Conservation (phyloP, 768 basidiomycete genomes). For the Rhodotorula sphaerocarpa region DNA sequence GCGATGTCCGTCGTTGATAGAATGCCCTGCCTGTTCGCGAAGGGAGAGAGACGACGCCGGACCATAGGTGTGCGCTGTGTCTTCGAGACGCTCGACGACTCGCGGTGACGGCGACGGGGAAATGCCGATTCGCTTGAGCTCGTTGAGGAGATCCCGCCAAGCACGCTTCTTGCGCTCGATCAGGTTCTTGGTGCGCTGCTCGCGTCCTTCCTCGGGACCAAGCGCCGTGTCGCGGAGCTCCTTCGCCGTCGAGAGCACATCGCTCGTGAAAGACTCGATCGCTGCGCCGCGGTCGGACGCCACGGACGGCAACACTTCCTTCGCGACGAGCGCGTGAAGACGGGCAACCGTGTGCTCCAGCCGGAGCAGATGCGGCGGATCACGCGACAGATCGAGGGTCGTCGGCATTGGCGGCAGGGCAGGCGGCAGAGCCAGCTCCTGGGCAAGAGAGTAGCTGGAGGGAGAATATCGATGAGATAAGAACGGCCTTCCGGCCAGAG, state of each 20-base stretch:
- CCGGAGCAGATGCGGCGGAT: conserved; percentile 1
- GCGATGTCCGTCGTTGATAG: neutral
- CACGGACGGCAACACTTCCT: conserved; percentile 47
- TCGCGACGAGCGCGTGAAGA: conserved; percentile 10
- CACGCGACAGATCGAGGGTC: neutral
- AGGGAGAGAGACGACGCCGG: conserved; percentile 1
- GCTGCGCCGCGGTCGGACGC: conserved; percentile 50
- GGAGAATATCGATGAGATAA: too few species aligned
- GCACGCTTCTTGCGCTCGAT: conserved; percentile 78
- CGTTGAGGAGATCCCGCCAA: conserved; percentile 81
- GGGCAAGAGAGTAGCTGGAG: too few species aligned
- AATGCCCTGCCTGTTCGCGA: conserved; percentile 8
- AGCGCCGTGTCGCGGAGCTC: conserved; percentile 43
- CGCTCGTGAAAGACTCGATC: conserved; percentile 57
- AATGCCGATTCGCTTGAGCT: conserved; percentile 70
- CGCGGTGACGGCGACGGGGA: conserved; percentile 29
- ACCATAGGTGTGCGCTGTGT: conserved; percentile 23
- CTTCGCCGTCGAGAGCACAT: conserved; percentile 49
- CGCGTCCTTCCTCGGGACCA: conserved; percentile 52
- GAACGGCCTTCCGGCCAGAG: neutral
- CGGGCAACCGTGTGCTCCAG: conserved; percentile 27
- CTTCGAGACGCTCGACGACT: conserved; percentile 25
- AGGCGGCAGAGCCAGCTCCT: too few species aligned
- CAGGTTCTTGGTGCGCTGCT: conserved; percentile 57
- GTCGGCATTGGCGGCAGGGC: too few species aligned